Percentiles rank a stretch among this genome's conserved stretches.
Evolutionary conservation across 306 rosid genomes (phyloP).

Genomic region (Lotus japonicus): DNA sequence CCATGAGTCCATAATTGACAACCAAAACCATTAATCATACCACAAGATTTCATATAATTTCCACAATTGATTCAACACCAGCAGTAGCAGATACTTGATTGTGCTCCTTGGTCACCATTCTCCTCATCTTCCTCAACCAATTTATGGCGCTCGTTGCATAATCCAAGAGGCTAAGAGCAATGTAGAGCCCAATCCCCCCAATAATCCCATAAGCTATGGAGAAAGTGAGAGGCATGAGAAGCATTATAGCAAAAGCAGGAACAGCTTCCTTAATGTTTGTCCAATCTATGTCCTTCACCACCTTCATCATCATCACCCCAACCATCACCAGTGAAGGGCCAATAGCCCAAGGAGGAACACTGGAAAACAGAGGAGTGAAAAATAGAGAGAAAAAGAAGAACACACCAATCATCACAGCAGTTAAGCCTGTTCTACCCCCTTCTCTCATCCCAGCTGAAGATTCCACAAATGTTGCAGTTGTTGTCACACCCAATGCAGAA

Average conservation of each 20-base stretch:
- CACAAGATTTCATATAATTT: conserved; percentile 32
- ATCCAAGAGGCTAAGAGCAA: conserved; percentile 65
- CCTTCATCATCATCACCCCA: conserved; percentile 97
- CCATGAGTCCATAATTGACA: neutral
- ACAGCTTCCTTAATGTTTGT: conserved; percentile 50
- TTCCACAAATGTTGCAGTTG: conserved; percentile 67
- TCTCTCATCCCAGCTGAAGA: conserved; percentile 80
- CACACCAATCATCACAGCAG: conserved; percentile 57
- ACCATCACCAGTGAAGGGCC: conserved; percentile 91
- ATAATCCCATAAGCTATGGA: conserved; percentile 87
- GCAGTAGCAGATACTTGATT: conserved; percentile 80
- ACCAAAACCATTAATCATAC: neutral
- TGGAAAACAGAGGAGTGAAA: conserved; percentile 63
- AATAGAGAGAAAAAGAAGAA: conserved; percentile 71
- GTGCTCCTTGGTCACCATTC: conserved; percentile 49
- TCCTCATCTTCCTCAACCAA: conserved; percentile 67
- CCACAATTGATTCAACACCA: conserved; percentile 32
- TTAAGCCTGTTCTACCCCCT: conserved; percentile 86
- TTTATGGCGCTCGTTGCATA: conserved; percentile 13
- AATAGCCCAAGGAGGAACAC: conserved; percentile 95
- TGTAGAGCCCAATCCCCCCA: conserved; percentile 69
- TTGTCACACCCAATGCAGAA: conserved; percentile 61
- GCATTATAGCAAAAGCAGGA: conserved; percentile 76
- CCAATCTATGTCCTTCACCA: conserved; percentile 88
- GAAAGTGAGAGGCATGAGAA: conserved; percentile 85